Evolutionary conservation across 805 yeast species (phyloP), one percentile per base, ranked within the genome.

Genomic region (Metschnikowia sp.): DNA sequence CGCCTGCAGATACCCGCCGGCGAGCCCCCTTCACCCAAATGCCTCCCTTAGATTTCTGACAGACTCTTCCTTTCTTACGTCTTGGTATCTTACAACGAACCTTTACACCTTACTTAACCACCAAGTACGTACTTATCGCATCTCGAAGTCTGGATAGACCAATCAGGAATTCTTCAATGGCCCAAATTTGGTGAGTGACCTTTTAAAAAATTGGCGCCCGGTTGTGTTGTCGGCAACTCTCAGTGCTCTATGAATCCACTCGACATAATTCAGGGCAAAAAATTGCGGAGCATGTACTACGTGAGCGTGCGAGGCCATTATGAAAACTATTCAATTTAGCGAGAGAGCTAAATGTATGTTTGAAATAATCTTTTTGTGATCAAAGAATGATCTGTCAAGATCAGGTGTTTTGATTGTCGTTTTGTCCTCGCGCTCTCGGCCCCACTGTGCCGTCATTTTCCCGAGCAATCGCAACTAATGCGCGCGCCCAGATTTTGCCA

Each of bases 21-120:
- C 49, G 49, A 46, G 49, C 49, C 49, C 48, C 49, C 49, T 46
- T 41, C 49, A 40, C 39, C 34, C 45, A 33, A 41, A 39, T 41
- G 36, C 33, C 49, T 46, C 49, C 49, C 40, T 40, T 33, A 13
- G 40, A 29, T 12, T 37, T 33, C 36, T 36, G 32, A 34, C 47
- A 13, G 10, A n/a, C 47, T 32, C 44, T 33, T 26, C 47, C 29
- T 36, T 39, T 45, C 36, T 40, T 45, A 18, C 45, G 49, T 39
- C 49, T 45, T 45, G 49, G 49, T 45, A 45, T 45, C 49, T 45
- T 32, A 36, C 36, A 45, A 40, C 49, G 49, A 45, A 45, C 49
- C 49, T 45, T 45, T 45, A 45, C 49, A 45, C 44, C 49, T 37
- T 28, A 40, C 35, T 32, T 7, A 45, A 10, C 15, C 30, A 42